Evolutionary conservation across 1,284 basidiomycete genomes (phyloP).

Genomic region (Cryptococcus sp.): DNA sequence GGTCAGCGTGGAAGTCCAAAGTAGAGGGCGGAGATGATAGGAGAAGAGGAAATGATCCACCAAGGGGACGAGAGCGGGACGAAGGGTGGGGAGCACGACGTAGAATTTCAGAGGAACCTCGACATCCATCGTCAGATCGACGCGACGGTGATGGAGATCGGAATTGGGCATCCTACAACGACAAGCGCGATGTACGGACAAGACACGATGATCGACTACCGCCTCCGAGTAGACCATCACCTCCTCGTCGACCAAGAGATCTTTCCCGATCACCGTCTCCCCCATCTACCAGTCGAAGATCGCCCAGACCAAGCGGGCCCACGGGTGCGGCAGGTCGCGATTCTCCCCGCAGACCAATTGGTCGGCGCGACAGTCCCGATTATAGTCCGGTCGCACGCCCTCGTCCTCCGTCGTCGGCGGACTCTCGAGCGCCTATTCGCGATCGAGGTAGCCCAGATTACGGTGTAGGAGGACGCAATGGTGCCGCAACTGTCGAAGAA

Average conservation of each 20-base stretch:
- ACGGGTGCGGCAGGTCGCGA: background rate
- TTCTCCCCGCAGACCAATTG: background rate
- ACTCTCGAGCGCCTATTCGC: background rate
- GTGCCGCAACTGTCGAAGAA: background rate
- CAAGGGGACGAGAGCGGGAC: background rate
- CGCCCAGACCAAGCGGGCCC: background rate
- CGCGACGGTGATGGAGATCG: background rate
- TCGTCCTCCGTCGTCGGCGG: too few relatives aligned
- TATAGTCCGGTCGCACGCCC: background rate
- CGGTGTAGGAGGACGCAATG: background rate
- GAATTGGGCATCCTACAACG: background rate
- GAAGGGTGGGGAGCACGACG: background rate
- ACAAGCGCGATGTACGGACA: background rate
- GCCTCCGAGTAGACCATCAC: background rate
- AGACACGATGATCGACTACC: background rate
- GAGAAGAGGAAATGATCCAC: slow-evolving; percentile 1
- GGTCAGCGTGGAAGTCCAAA: slow-evolving; percentile 15
- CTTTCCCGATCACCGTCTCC: background rate
- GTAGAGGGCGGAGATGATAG: slow-evolving; percentile 6
- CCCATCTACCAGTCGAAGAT: background rate
- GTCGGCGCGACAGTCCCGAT: background rate
- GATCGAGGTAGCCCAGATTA: background rate
- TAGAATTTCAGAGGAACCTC: background rate
- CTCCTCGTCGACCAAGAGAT: background rate
- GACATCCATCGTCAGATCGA: background rate